Conservation (phyloP, 140 eudicot species). For the Stevia rebaudiana region DNA sequence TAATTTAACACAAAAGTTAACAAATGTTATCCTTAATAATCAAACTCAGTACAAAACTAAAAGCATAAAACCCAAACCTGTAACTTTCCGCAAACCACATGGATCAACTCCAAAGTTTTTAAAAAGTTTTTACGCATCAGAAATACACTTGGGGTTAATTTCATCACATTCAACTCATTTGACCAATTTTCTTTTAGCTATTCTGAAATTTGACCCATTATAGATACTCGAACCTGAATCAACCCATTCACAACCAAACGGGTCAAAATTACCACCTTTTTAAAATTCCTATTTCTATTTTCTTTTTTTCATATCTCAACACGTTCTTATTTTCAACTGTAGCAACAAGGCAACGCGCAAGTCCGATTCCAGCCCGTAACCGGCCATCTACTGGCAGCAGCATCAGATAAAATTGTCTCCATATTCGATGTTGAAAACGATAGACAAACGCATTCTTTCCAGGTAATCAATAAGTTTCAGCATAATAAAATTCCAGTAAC, state of each 20-base stretch:
- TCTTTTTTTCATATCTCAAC: constrained; percentile 1
- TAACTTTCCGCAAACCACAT: too few species aligned
- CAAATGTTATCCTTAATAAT: too few species aligned
- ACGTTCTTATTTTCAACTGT: constrained; percentile 17
- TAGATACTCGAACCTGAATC: background rate
- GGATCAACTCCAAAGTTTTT: too few species aligned
- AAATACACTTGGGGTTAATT: background rate
- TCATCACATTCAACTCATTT: background rate
- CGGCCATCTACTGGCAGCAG: constrained; percentile 82
- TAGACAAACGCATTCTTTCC: constrained; percentile 68
- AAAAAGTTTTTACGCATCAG: background rate
- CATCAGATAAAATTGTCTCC: constrained; percentile 72
- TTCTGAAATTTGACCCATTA: background rate
- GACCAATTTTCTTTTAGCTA: background rate
- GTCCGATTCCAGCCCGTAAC: constrained; percentile 90
- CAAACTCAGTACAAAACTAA: too few species aligned
- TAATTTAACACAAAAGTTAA: too few species aligned
- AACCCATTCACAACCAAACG: background rate
- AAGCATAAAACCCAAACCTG: too few species aligned
- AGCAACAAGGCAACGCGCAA: constrained; percentile 92
- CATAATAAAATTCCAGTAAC: background rate
- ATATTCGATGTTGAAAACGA: constrained; percentile 81
- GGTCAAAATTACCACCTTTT: background rate
- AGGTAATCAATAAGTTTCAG: constrained; percentile 41
- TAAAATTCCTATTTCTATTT: background rate